Evolutionary conservation across 352 stramenopile species (phyloP).

Genomic region (Thraustotheca clavata): DNA sequence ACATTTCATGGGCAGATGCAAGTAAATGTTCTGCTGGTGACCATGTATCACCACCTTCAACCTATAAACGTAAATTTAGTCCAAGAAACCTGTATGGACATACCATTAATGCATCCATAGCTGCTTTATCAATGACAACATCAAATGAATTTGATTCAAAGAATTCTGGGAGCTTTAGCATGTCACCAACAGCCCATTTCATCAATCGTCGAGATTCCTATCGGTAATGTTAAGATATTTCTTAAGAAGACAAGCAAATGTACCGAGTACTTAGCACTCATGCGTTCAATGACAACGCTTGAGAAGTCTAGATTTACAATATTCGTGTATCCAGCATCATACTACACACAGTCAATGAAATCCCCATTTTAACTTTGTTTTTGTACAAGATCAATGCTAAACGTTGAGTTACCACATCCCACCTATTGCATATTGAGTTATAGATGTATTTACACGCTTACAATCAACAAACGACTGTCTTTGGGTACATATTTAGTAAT

Average conservation of each 20-base stretch:
- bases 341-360: conserved; percentile 24
- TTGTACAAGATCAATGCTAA: conserved; percentile 56
- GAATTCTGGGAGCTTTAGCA: conserved; percentile 37
- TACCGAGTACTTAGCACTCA: conserved; percentile 43
- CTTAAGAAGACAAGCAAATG: neutral
- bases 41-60: conserved; percentile 67
- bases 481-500: conserved; percentile 34
- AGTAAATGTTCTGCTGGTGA: conserved; percentile 45
- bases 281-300: conserved; percentile 50
- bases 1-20: conserved; percentile 43
- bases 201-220: conserved; percentile 28
- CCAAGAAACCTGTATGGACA: neutral
- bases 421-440: conserved; percentile 28
- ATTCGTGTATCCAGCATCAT: conserved; percentile 42
- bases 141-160: conserved; percentile 48
- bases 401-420: conserved; percentile 69
- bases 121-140: conserved; percentile 76
- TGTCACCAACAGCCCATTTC: conserved; percentile 46
- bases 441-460: conserved; percentile 2
- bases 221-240: neutral
- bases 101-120: conserved; percentile 74
- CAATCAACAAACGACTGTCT: conserved; percentile 41
- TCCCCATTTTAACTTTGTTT: neutral
- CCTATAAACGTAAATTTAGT: conserved; percentile 17
- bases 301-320: conserved; percentile 74